Evolutionary conservation across 129 eudicot genomes (phyloP).

Genomic region (Ambrosia trifida): DNA sequence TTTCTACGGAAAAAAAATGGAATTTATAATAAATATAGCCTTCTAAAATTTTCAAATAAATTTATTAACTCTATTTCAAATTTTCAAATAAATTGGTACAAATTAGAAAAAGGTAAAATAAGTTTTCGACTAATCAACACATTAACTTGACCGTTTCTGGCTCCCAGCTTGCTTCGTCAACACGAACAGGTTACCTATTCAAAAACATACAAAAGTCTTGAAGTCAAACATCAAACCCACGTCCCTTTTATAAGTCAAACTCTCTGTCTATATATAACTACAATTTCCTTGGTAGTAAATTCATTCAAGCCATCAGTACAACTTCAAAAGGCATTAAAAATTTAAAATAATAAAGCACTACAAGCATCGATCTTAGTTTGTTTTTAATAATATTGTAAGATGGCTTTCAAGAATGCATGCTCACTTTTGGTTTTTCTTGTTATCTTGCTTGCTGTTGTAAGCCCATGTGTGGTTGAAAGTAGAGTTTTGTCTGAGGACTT

Average conservation of each 20-base stretch:
- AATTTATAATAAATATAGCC: too few species aligned
- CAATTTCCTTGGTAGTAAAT: background rate
- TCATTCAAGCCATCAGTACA: slow-evolving; percentile 13
- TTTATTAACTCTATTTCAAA: background rate
- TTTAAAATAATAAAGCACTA: slow-evolving; percentile 4
- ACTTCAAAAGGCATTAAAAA: background rate
- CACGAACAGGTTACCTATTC: slow-evolving; percentile 25
- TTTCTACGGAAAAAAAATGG: too few species aligned
- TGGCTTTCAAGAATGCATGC: slow-evolving; percentile 32
- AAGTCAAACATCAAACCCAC: slow-evolving; percentile 28
- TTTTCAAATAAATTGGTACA: background rate
- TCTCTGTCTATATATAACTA: slow-evolving; percentile 1
- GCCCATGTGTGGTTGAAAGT: slow-evolving; percentile 28
- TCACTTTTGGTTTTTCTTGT: slow-evolving; percentile 26
- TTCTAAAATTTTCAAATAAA: too few species aligned
- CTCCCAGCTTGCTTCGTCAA: slow-evolving; percentile 29
- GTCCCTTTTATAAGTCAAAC: background rate
- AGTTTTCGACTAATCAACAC: slow-evolving; percentile 18
- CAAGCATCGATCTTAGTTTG: background rate
- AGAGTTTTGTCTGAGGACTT: slow-evolving; percentile 38
- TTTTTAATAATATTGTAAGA: background rate
- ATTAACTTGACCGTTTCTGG: slow-evolving; percentile 23
- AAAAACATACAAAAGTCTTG: slow-evolving; percentile 29
- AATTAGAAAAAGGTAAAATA: background rate
- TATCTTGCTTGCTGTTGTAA: slow-evolving; percentile 24